Evolutionary conservation across 345 rosid species (phyloP), one percentile per base, ranked within the genome.

Genomic region (Mallotus nudiflorus): DNA sequence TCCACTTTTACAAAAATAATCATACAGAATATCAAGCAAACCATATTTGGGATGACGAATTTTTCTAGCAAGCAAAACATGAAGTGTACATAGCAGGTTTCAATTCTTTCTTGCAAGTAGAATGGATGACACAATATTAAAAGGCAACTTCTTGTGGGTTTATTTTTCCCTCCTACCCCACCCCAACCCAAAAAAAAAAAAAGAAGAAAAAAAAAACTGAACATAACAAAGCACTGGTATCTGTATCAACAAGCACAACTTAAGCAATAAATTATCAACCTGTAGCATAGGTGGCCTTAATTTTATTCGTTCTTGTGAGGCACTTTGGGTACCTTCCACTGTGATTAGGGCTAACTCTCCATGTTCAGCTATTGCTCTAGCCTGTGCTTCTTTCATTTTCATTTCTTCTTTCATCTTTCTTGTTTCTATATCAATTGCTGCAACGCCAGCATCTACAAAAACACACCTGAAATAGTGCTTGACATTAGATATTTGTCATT

Each of bases 271-370:
- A 75, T 29, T 42, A 16, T 63, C 40, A 70, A 95, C 98, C 99
- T 95, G 99, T 54, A 95, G 84, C 98, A 95, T 86, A 39, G 99
- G 99, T 28, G 97, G 86, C 75, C 99, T 88, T 77, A 95, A 84
- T 65, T 83, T 68, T 70, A 83, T 80, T 86, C 87, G 84, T 79
- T 89, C 98, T 78, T 89, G 90, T 66, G 86, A 39, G 45, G 85
- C 68, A 63, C 77, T 73, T 76, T 89, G 96, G 46, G 87, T 73
- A 72, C 86, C 85, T 65, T 92, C 98, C 57, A 95, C 98, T 3
- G 92, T 42, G 72, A 95, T 95, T 65, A 92, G 81, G 66, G 99
- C 99, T 66, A 95, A 85, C 62, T 95, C 99, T 81, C 97, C 97
- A 82, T 95, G 99, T 77, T 89, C 97, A 66, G 87, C 85, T 73